Evolutionary conservation across 345 rosid genomes (phyloP), one percentile per base, ranked within the genome.

Genomic region (Arabidopsis arenosa): DNA sequence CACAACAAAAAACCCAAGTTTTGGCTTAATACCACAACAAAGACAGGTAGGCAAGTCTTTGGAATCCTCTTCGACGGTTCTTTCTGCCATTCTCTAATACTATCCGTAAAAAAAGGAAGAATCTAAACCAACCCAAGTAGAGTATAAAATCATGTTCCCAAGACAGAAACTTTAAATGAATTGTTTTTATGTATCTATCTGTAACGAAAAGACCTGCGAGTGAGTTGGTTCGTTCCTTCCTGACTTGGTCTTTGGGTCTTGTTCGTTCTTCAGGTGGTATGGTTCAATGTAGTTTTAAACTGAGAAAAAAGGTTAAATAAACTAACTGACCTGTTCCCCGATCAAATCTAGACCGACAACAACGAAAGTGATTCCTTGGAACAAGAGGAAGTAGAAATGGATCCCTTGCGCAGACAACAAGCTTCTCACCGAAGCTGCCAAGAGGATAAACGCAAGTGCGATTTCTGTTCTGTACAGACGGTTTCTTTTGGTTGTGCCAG

Each of bases 271-370:
- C 17, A 6, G 12, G 64, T 18, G 40, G 54, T 43, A 69, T 41
- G 28, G 43, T 17, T 11, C 63, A 55, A 30, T 39, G 30, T 54
- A 21, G 47, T 36, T 68, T 68, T 26, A 68, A 40, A 35, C 32
- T 18, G 70, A 64, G 40, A 9, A 15, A 48, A 66, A 44, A 4
- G 17, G 41, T 18, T 7, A 36, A 36, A 35, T 18, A 67, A 37
- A 69, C 73, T 56, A 89, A 72, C 89, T 90, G 44, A 92, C 89
- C 80, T 90, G 97, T 75, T 92, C 97, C 52, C 97, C 97, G 5
- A 92, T 92, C 86, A 92, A 74, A 79, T 92, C 97, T 9, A 92
- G 96, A 70, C 97, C 97, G 14, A 92, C 96, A n/a, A 85, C 84
- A 7, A 89, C 82, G 71, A 92, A 92, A 70, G 86, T 86, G 68